Evolutionary conservation across 2,329 filamentous ascomycete genomes (phyloP).

Genomic region (Paraconiothyrium brasiliense): DNA sequence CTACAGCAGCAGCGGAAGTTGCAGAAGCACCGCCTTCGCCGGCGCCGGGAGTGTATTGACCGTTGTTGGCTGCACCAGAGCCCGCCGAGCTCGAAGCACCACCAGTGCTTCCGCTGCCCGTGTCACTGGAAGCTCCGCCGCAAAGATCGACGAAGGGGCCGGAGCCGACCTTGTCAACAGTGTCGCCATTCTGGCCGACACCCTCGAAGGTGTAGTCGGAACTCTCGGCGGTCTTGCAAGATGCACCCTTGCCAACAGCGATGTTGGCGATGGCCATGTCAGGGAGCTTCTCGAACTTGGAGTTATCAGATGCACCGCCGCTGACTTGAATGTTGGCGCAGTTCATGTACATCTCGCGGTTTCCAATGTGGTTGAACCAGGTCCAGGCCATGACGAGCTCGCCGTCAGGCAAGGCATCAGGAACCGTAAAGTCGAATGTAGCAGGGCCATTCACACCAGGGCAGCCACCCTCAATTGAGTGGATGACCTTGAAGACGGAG

Average conservation of each 20-base stretch:
- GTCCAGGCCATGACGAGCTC: conserved; percentile 85
- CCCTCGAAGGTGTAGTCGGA: conserved; percentile 66
- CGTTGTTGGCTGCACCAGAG: conserved; percentile 17
- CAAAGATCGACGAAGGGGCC: conserved; percentile 40
- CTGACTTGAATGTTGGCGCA: conserved; percentile 78
- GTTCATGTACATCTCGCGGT: conserved; percentile 98
- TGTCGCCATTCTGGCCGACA: conserved; percentile 62
- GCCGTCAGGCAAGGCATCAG: conserved; percentile 75
- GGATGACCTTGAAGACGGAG: conserved; percentile 85
- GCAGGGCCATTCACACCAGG: conserved; percentile 61
- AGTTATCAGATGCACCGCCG: conserved; percentile 58
- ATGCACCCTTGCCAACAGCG: conserved; percentile 30
- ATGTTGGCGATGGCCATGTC: conserved; percentile 80
- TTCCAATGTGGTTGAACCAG: conserved; percentile 89
- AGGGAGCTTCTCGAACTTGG: conserved; percentile 70
- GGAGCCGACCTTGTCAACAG: conserved; percentile 48
- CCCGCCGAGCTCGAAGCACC: conserved; percentile 6
- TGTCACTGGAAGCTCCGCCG: conserved; percentile 18
- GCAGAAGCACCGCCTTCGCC: conserved; percentile 13
- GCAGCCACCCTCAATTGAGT: conserved; percentile 87
- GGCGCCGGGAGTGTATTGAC: conserved; percentile 21
- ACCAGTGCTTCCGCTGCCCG: not conserved
- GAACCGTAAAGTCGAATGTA: conserved; percentile 76
- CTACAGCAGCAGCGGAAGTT: not conserved
- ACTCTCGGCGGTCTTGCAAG: conserved; percentile 64